Evolutionary conservation across 2,329 filamentous ascomycete genomes (phyloP).

Genomic region (Venturia aucupariae): DNA sequence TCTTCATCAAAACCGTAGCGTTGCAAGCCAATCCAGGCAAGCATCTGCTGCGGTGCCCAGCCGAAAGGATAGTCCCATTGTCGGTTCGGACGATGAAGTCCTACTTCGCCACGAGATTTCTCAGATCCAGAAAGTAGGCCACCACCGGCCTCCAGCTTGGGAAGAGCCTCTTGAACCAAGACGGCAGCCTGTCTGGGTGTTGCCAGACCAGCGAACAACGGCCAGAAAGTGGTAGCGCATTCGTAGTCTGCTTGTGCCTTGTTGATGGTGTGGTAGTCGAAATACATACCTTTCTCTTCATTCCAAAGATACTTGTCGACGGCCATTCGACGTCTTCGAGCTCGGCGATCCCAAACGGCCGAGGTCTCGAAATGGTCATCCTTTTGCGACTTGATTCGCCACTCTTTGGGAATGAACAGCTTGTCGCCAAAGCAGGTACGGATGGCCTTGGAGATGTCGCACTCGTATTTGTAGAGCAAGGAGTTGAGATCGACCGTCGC

Average conservation of each 20-base stretch:
- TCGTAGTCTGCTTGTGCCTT: conserved; percentile 78
- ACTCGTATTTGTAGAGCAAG: conserved; percentile 92
- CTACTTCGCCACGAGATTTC: conserved; percentile 71
- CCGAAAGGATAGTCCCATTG: conserved; percentile 99
- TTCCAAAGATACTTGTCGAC: conserved; percentile 96
- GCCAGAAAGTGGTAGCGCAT: conserved; percentile 90
- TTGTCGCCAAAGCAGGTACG: conserved; percentile 75
- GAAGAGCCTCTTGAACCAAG: conserved; percentile 72
- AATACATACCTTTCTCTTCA: conserved; percentile 87
- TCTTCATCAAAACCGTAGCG: conserved; percentile 89
- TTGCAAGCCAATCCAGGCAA: conserved; percentile 88
- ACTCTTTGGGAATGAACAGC: conserved; percentile 73
- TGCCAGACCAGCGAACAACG: conserved; percentile 88
- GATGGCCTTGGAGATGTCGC: conserved; percentile 81
- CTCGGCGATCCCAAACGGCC: conserved; percentile 80
- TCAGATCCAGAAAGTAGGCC: conserved; percentile 85
- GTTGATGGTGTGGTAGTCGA: conserved; percentile 86
- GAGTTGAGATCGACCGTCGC: conserved; percentile 94
- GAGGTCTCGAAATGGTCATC: conserved; percentile 70
- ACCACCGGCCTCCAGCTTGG: conserved; percentile 78
- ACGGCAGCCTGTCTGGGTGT: conserved; percentile 76
- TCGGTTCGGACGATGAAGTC: conserved; percentile 77
- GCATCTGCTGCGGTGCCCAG: conserved; percentile 97
- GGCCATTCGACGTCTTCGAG: conserved; percentile 69
- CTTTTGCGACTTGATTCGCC: conserved; percentile 56